Percentiles rank a stretch among this genome's conserved stretches.
Evolutionary conservation across 2,329 filamentous ascomycete species (phyloP).

Genomic region (Penicillium sp.): DNA sequence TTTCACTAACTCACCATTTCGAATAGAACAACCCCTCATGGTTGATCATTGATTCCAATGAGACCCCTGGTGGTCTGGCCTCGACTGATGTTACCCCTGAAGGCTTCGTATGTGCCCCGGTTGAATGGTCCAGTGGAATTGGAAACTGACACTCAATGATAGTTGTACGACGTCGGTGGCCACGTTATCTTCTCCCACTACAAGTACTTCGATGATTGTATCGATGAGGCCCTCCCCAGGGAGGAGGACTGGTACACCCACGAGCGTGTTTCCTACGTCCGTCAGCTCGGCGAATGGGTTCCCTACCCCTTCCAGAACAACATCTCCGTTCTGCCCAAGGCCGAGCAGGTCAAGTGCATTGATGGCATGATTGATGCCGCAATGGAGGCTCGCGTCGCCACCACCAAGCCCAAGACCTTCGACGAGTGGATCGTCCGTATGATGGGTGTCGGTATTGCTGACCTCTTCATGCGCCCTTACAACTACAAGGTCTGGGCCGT

Average conservation of each 20-base stretch:
- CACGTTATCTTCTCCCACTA: constrained; percentile 99
- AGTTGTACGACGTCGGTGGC: constrained; percentile 98
- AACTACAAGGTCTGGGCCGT: constrained; percentile 99
- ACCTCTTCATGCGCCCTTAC: constrained; percentile 98
- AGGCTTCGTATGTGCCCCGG: constrained; percentile 73
- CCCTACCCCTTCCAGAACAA: constrained; percentile 99
- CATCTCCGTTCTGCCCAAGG: constrained; percentile 95
- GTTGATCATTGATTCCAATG: constrained; percentile 89
- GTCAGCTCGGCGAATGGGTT: constrained; percentile 93
- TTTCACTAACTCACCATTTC: constrained; percentile 17
- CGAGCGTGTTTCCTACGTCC: constrained; percentile 97
- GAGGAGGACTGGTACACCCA: constrained; percentile 95
- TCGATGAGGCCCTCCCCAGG: constrained; percentile 92
- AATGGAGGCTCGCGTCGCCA: constrained; percentile 75
- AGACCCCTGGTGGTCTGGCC: constrained; percentile 90
- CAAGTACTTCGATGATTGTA: constrained; percentile 99
- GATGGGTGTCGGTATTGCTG: constrained; percentile 80
- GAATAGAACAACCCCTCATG: constrained; percentile 80
- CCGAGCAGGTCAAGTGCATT: constrained; percentile 90
- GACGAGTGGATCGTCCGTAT: constrained; percentile 97
- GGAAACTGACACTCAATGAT: constrained; percentile 16
- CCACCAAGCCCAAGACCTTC: constrained; percentile 90
- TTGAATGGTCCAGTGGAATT: neutral
- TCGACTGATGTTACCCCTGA: constrained; percentile 92
- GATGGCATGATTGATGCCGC: constrained; percentile 95